Evolutionary conservation across 371 early-diverging fungal genomes (phyloP), one percentile per base, ranked within the genome.

Genomic region (Apophysomyces sp.): DNA sequence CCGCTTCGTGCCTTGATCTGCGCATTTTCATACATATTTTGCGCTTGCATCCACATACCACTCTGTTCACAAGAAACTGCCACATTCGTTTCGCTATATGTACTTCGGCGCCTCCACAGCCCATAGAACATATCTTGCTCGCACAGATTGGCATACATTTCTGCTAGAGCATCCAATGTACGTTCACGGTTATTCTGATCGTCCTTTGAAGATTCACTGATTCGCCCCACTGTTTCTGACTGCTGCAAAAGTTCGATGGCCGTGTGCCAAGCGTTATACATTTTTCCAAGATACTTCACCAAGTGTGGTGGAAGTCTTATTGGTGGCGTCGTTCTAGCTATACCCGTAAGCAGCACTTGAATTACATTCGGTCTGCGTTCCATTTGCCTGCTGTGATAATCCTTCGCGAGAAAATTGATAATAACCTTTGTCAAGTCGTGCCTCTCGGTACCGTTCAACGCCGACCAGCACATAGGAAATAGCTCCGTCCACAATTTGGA

Each of bases 121-220:
- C 99, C 99, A 65, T 86, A 90, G 68, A 91, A 94, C 82, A 94
- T 92, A 71, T 98, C 98, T 18, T 91, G 84, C 62, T 98, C 98
- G 4, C 84, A 82, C 28, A 98, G 74, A 6, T 76, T 71, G 4
- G 76, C 61, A 66, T 95, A 96, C 9, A 99, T 72, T 49, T 95
- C 96, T 0, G 89, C 85, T 12, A 98, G 74, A 1, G 95, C 93
- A 70, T 99, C 98, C 68, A 95, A 72, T 3, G 92, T 91, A 26
- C 91, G 89, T 39, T 94, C 95, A n/a, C 92, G 87, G 40, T 92
- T 81, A 49, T 89, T 88, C 37, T 94, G 94, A 39, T 96, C 97
- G 15, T 94, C 94, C 62, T 92, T 92, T 24, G 82, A 76, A 11
- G 81, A 62, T 54, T 86, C 83, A 41, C 67, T 68, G 29, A 79